Evolutionary conservation across 2,329 filamentous ascomycete genomes (phyloP).

Genomic region (Bertia moriformis): DNA sequence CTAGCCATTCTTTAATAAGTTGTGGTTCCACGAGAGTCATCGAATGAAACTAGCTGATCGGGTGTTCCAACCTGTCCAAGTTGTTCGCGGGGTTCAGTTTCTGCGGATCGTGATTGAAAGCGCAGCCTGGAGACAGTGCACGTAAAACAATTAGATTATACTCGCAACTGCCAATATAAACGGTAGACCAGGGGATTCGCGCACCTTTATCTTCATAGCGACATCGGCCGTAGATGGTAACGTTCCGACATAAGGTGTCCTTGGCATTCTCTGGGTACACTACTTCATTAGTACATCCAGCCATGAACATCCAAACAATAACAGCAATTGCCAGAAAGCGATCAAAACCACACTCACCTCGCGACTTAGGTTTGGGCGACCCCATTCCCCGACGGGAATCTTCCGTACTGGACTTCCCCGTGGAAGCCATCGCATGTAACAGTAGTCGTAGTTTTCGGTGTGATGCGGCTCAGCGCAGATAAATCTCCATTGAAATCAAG

Average conservation of each 20-base stretch:
- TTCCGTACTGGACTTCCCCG: background rate
- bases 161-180: background rate
- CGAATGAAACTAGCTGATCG: conserved; percentile 2
- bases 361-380: background rate
- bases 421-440: background rate
- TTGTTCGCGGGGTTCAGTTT: background rate
- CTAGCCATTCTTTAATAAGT: background rate
- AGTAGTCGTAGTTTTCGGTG: background rate
- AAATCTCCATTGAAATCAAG: conserved; percentile 1
- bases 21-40: background rate
- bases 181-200: background rate
- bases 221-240: conserved; percentile 52
- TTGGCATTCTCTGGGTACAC: conserved; percentile 21
- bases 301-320: background rate
- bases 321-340: background rate
- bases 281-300: background rate
- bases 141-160: background rate
- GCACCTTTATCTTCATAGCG: conserved; percentile 48
- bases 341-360: background rate
- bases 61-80: background rate
- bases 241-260: conserved; percentile 50
- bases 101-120: conserved; percentile 42
- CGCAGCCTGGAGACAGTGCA: conserved; percentile 29
- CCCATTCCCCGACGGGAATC: background rate
- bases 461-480: background rate